These are phyloP conservation scores for Rheum nobile DNA, from an alignment of 148 eudicot species.

Conservation along the genomic window DNA sequence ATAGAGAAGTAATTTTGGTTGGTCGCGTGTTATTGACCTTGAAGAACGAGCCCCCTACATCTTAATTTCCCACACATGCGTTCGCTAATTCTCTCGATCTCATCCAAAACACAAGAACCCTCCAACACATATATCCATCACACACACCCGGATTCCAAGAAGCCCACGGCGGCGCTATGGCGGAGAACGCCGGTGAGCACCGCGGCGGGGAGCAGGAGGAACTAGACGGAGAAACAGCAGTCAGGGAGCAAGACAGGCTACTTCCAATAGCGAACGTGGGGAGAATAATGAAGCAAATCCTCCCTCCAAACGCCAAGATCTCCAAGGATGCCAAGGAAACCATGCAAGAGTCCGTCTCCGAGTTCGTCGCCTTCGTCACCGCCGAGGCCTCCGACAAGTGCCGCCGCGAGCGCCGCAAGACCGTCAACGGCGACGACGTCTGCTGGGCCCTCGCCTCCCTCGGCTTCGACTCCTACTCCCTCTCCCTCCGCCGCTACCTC, in stretches of 20 bases:
- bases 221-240: not conserved
- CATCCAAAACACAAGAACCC: not conserved
- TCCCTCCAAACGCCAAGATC: constrained; percentile 54
- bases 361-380: constrained; percentile 77
- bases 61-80: not conserved
- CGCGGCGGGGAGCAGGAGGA: not conserved
- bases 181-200: not conserved
- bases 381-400: constrained; percentile 78
- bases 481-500: not conserved
- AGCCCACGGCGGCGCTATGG: not conserved
- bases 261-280: constrained; percentile 81
- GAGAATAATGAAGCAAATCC: constrained; percentile 62
- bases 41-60: not conserved
- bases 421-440: constrained; percentile 72
- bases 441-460: constrained; percentile 61
- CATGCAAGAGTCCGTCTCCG: constrained; percentile 78
- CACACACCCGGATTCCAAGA: not conserved
- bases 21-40: constrained; percentile 1
- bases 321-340: constrained; percentile 78
- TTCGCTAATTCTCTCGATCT: not conserved
- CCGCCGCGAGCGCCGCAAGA: constrained; percentile 66
- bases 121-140: not conserved
- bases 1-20: not conserved
- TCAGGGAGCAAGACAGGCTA: constrained; percentile 48
- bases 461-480: constrained; percentile 42